Percentiles rank a stretch among this genome's conserved stretches.
These are phyloP conservation scores for Bothriochloa decipiens DNA, from an alignment of 176 grass and related monocot species.

Conservation along the genomic window DNA sequence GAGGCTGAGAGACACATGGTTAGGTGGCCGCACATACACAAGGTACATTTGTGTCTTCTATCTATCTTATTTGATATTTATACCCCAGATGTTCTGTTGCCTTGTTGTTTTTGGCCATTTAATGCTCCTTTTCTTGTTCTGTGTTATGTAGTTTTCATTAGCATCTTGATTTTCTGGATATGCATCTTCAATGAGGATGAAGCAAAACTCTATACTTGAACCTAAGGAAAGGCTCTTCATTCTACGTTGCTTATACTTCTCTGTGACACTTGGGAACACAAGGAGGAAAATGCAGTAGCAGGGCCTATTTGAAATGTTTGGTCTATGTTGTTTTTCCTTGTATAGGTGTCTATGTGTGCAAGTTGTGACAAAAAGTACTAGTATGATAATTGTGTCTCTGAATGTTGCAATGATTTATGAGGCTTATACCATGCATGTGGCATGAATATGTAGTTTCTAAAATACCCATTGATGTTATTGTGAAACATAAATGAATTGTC, in stretches of 20 bases:
- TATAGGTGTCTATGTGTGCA: neutral
- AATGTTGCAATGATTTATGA: neutral
- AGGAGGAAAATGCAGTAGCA: no score
- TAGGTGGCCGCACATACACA: no score
- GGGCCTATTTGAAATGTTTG: neutral
- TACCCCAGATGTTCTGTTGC: no score
- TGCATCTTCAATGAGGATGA: neutral
- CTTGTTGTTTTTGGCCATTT: no score
- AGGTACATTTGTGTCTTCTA: no score
- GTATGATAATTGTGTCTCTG: neutral
- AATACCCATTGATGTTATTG: neutral
- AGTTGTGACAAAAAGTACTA: neutral
- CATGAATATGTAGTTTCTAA: neutral
- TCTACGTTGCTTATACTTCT: neutral
- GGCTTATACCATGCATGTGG: neutral
- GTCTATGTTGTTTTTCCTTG: neutral
- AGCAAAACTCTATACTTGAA: neutral
- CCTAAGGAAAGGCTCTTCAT: neutral
- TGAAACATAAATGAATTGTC: no score
- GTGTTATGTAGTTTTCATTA: neutral
- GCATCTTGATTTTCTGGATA: neutral
- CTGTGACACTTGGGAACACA: neutral
- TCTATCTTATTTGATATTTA: no score
- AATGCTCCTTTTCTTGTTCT: neutral
- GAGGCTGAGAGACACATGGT: no score